Evolutionary conservation across 208 protist genomes (phyloP).

Genomic region (Trypanosoma boissoni): DNA sequence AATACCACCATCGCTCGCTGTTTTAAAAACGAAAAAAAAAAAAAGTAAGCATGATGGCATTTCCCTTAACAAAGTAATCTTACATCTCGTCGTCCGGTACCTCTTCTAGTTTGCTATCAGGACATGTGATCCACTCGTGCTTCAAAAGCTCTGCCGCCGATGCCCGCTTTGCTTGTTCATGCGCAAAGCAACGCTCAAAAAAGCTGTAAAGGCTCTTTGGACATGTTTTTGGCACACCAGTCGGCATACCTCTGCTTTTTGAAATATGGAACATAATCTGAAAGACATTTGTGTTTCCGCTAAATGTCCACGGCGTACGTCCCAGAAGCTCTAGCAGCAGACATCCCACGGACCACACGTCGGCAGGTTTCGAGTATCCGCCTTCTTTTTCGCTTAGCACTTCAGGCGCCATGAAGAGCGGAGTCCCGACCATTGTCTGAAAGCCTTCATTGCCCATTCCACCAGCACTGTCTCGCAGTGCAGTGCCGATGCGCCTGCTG

Average conservation of each 20-base stretch:
- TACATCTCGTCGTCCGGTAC: constrained; percentile 32
- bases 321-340: constrained; percentile 85
- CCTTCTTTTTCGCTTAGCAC: constrained; percentile 55
- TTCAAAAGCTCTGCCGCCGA: constrained; percentile 62
- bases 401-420: constrained; percentile 90
- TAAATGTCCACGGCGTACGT: constrained; percentile 67
- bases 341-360: constrained; percentile 89
- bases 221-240: constrained; percentile 65
- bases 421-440: constrained; percentile 82
- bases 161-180: constrained; percentile 48
- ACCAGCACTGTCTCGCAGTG: constrained; percentile 15
- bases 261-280: constrained; percentile 81
- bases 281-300: constrained; percentile 56
- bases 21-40: no score
- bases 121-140: constrained; percentile 80
- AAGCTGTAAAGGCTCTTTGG: constrained; percentile 52
- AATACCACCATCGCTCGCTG: no score
- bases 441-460: constrained; percentile 27
- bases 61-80: background rate
- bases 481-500: constrained; percentile 80
- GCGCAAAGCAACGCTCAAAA: constrained; percentile 70
- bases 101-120: constrained; percentile 66
- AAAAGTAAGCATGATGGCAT: no score
- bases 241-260: constrained; percentile 62
- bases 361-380: constrained; percentile 69